Evolutionary conservation across 495 filamentous ascomycete genomes (phyloP), one percentile per base, ranked within the genome.

Genomic region (Saxophila tyrrhenica): DNA sequence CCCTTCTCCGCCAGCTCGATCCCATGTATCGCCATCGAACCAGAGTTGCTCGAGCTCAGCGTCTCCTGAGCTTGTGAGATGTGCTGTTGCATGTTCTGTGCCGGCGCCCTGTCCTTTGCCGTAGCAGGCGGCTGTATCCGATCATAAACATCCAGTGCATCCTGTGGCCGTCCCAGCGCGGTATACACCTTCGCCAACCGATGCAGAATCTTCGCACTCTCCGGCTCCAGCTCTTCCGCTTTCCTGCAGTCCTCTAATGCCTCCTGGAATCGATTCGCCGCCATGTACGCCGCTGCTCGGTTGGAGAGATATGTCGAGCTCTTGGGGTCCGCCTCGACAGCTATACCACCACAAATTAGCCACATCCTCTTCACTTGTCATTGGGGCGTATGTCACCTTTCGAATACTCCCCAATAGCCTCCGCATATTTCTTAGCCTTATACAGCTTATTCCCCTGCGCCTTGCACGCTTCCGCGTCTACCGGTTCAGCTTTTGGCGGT

Each of bases 371-470:
- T n/a, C n/a, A n/a, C 45, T 44, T 35, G 3, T 20, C 49, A n/a
- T n/a, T n/a, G n/a, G n/a, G n/a, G n/a, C n/a, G n/a, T n/a, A n/a
- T n/a, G n/a, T n/a, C n/a, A 95, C 89, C 92, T 78, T 94, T 95
- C 49, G 84, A 89, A 66, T 97, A 98, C 65, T 94, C 87, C 58
- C 86, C 78, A 63, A 96, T 86, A 20, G 94, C 91, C 60, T 82
- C 81, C 39, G 73, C 70, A 65, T 89, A 98, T 59, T 96, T 83
- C 62, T 82, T 84, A 54, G 86, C 83, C 73, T 95, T 96, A 76
- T 95, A 98, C 64, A 85, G 91, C 63, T 90, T 94, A 73, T 98
- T 98, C 25, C 92, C 92, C 23, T 85, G 80, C 60, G 87, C 77
- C 73, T 98, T 98, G 77, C 83, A 94, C 19, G 78, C 77, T 67